Evolutionary conservation across 202 grass and related monocot genomes (phyloP).

Genomic region (Setaria viridis): DNA sequence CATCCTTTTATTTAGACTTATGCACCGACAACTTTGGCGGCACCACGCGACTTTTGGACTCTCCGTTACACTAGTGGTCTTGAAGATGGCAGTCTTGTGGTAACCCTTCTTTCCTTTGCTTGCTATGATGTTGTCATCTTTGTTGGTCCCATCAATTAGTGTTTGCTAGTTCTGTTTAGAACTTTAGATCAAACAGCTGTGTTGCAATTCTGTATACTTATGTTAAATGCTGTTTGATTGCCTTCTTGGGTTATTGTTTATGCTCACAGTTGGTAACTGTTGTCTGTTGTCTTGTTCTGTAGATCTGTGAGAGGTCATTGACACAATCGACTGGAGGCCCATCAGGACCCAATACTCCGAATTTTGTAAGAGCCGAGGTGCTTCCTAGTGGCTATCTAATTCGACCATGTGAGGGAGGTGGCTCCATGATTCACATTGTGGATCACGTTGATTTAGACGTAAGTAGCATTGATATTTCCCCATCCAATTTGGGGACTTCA

Average conservation of each 20-base stretch:
- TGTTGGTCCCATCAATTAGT: slow-evolving; percentile 9
- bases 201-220: neutral
- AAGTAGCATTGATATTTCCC: slow-evolving; percentile 35
- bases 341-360: slow-evolving; percentile 67
- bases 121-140: slow-evolving; percentile 34
- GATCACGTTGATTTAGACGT: slow-evolving; percentile 98
- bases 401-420: slow-evolving; percentile 90
- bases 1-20: slow-evolving; percentile 67
- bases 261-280: slow-evolving; percentile 34
- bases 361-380: slow-evolving; percentile 93
- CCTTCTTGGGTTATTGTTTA: neutral
- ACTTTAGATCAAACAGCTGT: slow-evolving; percentile 6
- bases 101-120: slow-evolving; percentile 36
- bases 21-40: slow-evolving; percentile 90
- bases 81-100: slow-evolving; percentile 99
- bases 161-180: slow-evolving; percentile 28
- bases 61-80: slow-evolving; percentile 95
- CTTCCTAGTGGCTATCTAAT: slow-evolving; percentile 90
- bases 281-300: slow-evolving; percentile 45
- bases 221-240: neutral
- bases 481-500: neutral
- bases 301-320: slow-evolving; percentile 98
- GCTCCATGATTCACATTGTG: slow-evolving; percentile 98
- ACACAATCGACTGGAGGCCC: slow-evolving; percentile 84
- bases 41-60: slow-evolving; percentile 92